phyloP scores from a whole-genome alignment of 2,329 filamentous ascomycete genomes.

The Teratosphaeria pseudoeucalypti region DNA sequence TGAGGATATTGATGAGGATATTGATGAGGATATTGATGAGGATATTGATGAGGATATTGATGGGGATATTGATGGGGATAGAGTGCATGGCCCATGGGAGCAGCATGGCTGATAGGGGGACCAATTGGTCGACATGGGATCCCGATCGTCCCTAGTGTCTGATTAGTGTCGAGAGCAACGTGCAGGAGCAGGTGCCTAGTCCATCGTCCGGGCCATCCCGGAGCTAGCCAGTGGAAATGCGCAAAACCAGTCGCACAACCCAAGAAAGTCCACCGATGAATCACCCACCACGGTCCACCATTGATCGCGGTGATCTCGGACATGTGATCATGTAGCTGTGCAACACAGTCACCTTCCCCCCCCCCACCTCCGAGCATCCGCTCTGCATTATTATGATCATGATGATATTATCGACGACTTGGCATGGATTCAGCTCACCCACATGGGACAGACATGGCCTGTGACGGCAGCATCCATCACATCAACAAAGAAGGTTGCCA shows the following conservation, averaged over 20 bases:
- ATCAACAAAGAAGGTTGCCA: not conserved
- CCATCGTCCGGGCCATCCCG: not conserved
- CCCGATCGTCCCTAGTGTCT: not conserved
- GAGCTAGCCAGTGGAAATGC: not conserved
- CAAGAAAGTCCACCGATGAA: not conserved
- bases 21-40: no score
- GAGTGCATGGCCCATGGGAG: not conserved
- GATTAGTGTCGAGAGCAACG: no score
- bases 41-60: no score
- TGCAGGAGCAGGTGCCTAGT: not conserved
- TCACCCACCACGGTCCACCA: not conserved
- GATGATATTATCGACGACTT: not conserved
- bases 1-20: no score
- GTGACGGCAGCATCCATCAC: not conserved
- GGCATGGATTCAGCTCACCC: not conserved
- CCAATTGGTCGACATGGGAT: not conserved
- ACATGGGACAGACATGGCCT: not conserved
- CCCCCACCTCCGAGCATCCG: no score
- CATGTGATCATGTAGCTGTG: not conserved
- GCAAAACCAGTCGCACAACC: not conserved
- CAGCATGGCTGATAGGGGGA: not conserved
- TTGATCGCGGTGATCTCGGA: not conserved
- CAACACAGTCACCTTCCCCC: not conserved
- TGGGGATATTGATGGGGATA: no score
- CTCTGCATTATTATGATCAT: not conserved